phyloP scores from a whole-genome alignment of 2,329 filamentous ascomycete species.

The Phialophora verrucosa region DNA sequence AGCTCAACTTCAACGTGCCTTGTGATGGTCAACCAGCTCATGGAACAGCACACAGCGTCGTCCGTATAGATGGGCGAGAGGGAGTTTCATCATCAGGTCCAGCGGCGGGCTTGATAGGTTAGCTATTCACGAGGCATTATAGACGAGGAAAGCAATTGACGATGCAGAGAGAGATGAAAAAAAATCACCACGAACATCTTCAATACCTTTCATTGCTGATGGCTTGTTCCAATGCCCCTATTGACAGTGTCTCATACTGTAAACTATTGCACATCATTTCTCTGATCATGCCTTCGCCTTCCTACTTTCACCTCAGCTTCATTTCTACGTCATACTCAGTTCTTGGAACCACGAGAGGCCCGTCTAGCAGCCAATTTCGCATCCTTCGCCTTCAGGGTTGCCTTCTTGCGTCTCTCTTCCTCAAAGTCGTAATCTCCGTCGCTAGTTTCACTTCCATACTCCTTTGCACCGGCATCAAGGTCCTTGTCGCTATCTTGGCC shows the following conservation, averaged over 20 bases:
- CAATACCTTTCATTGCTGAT: not conserved
- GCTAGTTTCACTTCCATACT: not conserved
- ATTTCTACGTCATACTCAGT: not conserved
- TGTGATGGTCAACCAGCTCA: too few species aligned
- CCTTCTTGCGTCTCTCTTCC: slow-evolving; percentile 12
- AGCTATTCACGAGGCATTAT: not conserved
- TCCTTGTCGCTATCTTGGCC: not conserved
- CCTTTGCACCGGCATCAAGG: not conserved
- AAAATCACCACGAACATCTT: not conserved
- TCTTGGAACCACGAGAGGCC: not conserved
- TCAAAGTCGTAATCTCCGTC: slow-evolving; percentile 11
- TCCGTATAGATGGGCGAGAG: too few species aligned
- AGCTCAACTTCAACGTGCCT: too few species aligned
- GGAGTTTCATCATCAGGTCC: too few species aligned
- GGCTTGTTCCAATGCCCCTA: not conserved
- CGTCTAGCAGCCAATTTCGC: slow-evolving; percentile 6
- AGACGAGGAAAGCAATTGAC: not conserved
- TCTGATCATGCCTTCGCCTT: not conserved
- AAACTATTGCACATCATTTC: not conserved
- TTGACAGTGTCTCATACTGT: not conserved
- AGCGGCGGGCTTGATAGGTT: too few species aligned
- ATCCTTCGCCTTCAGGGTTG: slow-evolving; percentile 1
- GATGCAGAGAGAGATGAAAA: not conserved
- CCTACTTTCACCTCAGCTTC: not conserved
- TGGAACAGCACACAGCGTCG: too few species aligned